phyloP scores from a whole-genome alignment of 2,329 filamentous ascomycete species.

The Fusarium redolens region DNA sequence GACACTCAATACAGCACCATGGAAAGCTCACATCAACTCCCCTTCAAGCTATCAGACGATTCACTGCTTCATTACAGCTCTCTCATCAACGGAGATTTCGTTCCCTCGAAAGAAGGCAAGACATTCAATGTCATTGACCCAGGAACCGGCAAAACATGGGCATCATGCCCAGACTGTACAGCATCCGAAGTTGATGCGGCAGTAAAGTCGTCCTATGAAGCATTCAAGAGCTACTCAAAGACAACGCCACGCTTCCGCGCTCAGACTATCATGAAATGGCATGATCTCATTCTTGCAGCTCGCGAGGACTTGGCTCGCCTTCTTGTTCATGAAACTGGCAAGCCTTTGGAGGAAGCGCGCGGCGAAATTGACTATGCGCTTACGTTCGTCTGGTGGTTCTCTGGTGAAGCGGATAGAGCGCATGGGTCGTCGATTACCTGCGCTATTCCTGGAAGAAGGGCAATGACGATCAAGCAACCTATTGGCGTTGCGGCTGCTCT shows the following conservation, averaged over 20 bases:
- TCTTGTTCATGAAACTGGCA: constrained; percentile 64
- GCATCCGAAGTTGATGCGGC: constrained; percentile 45
- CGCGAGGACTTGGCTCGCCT: constrained; percentile 55
- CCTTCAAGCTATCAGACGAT: background rate
- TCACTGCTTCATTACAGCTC: background rate
- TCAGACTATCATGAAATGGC: constrained; percentile 52
- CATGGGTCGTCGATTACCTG: constrained; percentile 68
- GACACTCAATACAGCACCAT: background rate
- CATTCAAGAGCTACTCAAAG: constrained; percentile 54
- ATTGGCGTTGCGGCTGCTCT: constrained; percentile 51
- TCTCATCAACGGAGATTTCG: background rate
- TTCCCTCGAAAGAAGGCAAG: background rate
- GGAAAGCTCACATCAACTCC: background rate
- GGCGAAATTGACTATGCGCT: constrained; percentile 67
- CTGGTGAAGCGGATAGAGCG: constrained; percentile 56
- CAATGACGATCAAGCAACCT: constrained; percentile 74
- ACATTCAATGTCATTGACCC: constrained; percentile 5
- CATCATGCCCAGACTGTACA: constrained; percentile 5
- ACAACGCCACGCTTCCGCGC: constrained; percentile 50
- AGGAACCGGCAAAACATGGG: background rate
- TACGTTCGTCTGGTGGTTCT: constrained; percentile 68
- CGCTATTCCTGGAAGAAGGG: constrained; percentile 58
- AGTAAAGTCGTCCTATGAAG: constrained; percentile 44
- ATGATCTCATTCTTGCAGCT: constrained; percentile 48
- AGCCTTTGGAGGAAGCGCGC: constrained; percentile 64